Evolutionary conservation across 306 rosid genomes (phyloP).

Genomic region (Quercus agrifolia): DNA sequence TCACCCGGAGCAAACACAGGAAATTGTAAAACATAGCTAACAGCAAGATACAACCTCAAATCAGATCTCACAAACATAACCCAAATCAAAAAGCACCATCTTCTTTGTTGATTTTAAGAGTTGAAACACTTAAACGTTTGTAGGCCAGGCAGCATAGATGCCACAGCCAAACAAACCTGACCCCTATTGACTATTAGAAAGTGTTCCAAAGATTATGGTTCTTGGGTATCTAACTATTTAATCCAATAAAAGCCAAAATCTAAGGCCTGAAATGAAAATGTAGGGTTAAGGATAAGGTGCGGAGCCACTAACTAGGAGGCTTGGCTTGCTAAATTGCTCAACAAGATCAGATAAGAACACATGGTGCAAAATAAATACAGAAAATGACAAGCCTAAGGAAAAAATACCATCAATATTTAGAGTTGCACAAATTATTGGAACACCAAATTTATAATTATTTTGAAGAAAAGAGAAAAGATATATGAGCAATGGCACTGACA

Average conservation of each 20-base stretch:
- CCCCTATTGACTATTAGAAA: not conserved
- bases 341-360: no score
- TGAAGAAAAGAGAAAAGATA: not conserved
- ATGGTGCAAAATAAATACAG: no score
- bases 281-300: no score
- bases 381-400: no score
- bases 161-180: not conserved
- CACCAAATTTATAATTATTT: not conserved
- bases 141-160: not conserved
- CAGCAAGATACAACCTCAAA: not conserved
- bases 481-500: not conserved
- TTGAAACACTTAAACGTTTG: not conserved
- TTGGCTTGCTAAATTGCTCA: no score
- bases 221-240: not conserved
- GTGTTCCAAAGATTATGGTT: not conserved
- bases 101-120: not conserved
- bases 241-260: not conserved
- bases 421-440: no score
- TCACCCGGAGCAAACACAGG: not conserved
- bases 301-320: no score
- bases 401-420: no score
- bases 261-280: not conserved
- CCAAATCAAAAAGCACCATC: no score
- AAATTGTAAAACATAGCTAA: not conserved
- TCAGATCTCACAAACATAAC: not conserved